Conservation (phyloP, 2,329 filamentous ascomycete genomes). For the Fusarium newnesense region DNA sequence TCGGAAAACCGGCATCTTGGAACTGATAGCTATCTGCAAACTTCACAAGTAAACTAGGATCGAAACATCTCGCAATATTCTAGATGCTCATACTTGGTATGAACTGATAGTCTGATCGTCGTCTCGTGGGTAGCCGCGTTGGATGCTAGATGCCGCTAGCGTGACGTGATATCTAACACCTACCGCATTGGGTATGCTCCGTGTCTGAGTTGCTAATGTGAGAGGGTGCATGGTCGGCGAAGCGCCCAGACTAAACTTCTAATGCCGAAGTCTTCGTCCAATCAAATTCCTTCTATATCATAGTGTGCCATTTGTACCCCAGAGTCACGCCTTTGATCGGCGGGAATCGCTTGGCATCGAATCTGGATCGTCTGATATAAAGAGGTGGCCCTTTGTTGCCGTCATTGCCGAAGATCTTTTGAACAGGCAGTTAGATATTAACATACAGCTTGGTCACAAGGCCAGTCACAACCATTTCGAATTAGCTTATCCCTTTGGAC, state of each 20-base stretch:
- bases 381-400: background rate
- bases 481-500: too few relatives aligned
- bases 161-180: background rate
- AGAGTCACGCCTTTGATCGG: background rate
- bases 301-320: background rate
- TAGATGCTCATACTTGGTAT: background rate
- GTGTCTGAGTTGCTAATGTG: too few relatives aligned
- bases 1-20: background rate
- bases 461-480: rapidly evolving
- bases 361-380: background rate
- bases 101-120: background rate
- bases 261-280: background rate
- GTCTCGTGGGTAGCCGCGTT: background rate
- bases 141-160: background rate
- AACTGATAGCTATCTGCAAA: rapidly evolving
- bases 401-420: background rate
- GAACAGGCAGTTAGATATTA: background rate
- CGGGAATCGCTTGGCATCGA: background rate
- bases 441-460: background rate
- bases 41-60: rapidly evolving
- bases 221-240: background rate
- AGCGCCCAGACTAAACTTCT: background rate
- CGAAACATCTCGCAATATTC: rapidly evolving
- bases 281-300: rapidly evolving
- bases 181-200: background rate